Evolutionary conservation across 768 basidiomycete species (phyloP), one percentile per base, ranked within the genome.

Genomic region (Mycena metata): DNA sequence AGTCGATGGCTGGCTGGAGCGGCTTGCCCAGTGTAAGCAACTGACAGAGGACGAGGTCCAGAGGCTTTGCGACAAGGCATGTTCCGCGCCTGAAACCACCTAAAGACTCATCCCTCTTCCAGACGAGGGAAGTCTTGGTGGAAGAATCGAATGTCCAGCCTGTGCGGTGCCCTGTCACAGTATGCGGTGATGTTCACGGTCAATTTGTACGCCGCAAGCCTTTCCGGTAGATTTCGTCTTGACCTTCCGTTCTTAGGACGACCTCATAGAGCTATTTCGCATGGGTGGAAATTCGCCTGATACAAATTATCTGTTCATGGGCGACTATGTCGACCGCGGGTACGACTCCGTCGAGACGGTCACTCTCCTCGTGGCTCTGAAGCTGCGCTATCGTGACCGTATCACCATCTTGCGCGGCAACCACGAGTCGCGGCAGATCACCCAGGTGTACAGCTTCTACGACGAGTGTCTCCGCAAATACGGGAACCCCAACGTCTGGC

Each of bases 291-390:
- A 98, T 83, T 97, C 95, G 12, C 98, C 98, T 50, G 96, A 98
- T 81, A 99, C 98, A 72, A 99, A 98, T 83, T 99, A 99, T 80
- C 91, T 99, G 75, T 99, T 99, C 86, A 99, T 99, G 98, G 98
- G 98, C 33, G 98, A 99, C 85, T 99, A 98, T 78, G 98, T 99
- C 75, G 98, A 98, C 84, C 91, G 96, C 77, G 97, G 97, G 21
- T 99, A 98, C 86, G 98, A 98, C 83, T 98, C 96, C n/a, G 97
- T 99, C 64, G 98, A 99, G 83, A 99, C 98, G 0, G 96, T 99
- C 73, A 98, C 96, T 13, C 86, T 99, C 10, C 92, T 99, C 55
- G 96, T 99, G 67, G 95, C 98, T 23, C 88, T 99, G 78, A 99
- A 99, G 84, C 85, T 99, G 71, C 93, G 98, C 76, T 99, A 99